Evolutionary conservation across 257 asterid species (phyloP).

Genomic region (Solanum bulbocastanum): DNA sequence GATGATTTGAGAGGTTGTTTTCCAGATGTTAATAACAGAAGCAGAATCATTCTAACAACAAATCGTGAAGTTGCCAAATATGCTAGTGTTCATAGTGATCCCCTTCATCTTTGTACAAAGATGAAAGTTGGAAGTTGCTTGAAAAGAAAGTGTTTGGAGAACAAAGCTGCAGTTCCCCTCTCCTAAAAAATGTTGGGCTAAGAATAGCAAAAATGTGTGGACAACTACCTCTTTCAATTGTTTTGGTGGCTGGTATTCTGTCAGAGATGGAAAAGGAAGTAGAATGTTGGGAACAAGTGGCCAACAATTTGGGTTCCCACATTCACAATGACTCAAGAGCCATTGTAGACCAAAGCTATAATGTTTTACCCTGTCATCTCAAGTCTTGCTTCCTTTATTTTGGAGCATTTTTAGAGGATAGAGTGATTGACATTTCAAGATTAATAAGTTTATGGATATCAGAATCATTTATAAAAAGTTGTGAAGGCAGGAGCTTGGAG

Average conservation of each 20-base stretch:
- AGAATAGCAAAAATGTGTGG: background rate
- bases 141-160: background rate
- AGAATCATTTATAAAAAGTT: too few species aligned
- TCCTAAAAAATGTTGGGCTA: background rate
- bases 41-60: background rate
- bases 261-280: background rate
- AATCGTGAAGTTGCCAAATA: background rate
- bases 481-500: too few species aligned
- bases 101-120: background rate
- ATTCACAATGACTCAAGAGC: background rate
- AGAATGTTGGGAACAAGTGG: background rate
- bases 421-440: background rate
- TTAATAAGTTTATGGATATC: background rate
- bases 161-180: background rate
- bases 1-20: background rate
- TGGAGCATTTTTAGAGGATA: background rate
- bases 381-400: background rate
- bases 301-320: background rate
- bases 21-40: background rate
- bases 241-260: conserved; percentile 4
- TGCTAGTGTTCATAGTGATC: background rate
- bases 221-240: background rate
- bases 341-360: background rate
- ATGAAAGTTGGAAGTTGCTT: background rate
- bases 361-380: background rate